Percentiles rank a stretch among this genome's conserved stretches.
phyloP scores from a whole-genome alignment of 2,329 filamentous ascomycete species.

The Colletotrichum sp. region DNA sequence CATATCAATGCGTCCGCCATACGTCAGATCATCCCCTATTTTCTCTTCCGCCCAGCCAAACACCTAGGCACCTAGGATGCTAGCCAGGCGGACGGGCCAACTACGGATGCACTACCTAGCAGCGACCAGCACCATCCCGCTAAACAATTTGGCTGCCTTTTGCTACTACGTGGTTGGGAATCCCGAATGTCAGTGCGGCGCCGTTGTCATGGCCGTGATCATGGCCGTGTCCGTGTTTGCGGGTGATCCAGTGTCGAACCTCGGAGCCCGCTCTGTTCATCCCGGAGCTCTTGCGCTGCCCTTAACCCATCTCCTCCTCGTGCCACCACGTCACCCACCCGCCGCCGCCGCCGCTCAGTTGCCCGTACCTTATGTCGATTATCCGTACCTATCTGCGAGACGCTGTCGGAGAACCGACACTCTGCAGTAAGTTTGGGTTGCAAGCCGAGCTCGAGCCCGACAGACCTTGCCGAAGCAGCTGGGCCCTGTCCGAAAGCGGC shows the following conservation, averaged over 20 bases:
- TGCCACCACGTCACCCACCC: conserved; percentile 3
- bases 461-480: not conserved
- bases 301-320: not conserved
- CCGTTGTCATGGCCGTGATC: conserved; percentile 15
- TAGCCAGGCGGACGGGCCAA: not conserved
- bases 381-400: not conserved
- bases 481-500: not conserved
- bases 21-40: conserved; percentile 18
- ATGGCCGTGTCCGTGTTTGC: not conserved
- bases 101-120: not conserved
- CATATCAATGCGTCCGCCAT: not conserved
- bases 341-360: not conserved
- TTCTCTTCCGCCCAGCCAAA: not conserved
- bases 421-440: not conserved
- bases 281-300: not conserved
- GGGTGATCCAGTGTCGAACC: not conserved
- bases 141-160: conserved; percentile 6
- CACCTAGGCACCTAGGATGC: not conserved
- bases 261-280: not conserved
- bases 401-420: not conserved
- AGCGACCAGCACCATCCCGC: not conserved
- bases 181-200: not conserved
- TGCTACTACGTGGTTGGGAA: not conserved
- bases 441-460: not conserved
- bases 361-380: not conserved